Percentiles rank a stretch among this genome's conserved stretches.
These are phyloP conservation scores for Lantana camara DNA, from an alignment of 257 asterid genomes.

Conservation along the genomic window DNA sequence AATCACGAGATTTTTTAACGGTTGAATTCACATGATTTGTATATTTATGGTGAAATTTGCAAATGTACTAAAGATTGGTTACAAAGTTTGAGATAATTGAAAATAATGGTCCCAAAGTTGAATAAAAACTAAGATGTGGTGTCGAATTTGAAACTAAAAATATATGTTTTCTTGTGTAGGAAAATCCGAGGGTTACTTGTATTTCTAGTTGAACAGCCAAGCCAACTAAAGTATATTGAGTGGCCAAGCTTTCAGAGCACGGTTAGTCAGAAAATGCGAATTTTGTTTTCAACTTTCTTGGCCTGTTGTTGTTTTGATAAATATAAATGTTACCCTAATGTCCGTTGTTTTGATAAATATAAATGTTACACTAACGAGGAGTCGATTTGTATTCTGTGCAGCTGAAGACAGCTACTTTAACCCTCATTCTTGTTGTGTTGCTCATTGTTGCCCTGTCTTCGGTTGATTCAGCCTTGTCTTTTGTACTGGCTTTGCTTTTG, in stretches of 20 bases:
- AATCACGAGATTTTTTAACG: no score
- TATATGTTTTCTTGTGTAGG: constrained; percentile 62
- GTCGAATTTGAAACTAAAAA: no score
- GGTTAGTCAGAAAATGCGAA: constrained; percentile 36
- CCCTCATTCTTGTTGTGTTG: constrained; percentile 80
- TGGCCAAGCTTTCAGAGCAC: constrained; percentile 65
- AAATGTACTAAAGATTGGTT: no score
- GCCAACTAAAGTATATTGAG: constrained; percentile 61
- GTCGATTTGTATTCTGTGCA: constrained; percentile 41
- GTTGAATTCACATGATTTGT: no score
- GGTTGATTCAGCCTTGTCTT: constrained; percentile 79
- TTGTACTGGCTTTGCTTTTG: constrained; percentile 58
- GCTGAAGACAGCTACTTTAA: constrained; percentile 89
- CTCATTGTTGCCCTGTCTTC: constrained; percentile 75
- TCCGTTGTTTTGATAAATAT: no score
- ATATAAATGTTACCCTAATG: no score
- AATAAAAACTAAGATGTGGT: no score
- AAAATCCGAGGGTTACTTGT: constrained; percentile 42
- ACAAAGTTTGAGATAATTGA: no score
- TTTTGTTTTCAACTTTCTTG: constrained; percentile 10
- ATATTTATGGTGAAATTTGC: no score
- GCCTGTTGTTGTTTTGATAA: not conserved
- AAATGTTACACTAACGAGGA: no score
- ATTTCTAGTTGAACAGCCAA: constrained; percentile 52
- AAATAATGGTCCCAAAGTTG: constrained; percentile 10